Evolutionary conservation across 352 stramenopile species (phyloP), one percentile per base, ranked within the genome.

Genomic region (Pythium coloratum): DNA sequence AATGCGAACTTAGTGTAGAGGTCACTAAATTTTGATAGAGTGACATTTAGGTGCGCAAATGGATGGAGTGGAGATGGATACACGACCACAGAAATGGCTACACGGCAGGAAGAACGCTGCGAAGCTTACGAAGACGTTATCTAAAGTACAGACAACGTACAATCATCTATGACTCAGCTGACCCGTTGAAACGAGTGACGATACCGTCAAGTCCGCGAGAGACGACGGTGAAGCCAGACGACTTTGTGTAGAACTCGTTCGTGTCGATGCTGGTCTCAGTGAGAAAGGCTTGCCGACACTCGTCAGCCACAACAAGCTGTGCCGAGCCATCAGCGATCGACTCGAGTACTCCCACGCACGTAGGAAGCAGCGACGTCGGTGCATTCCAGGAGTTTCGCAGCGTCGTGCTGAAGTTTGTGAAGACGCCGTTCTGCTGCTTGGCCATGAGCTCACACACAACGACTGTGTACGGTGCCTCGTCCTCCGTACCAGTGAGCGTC

Each of bases 351-450:
- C 75, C 66, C 34, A 90, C 73, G 51, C 83, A 91, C 50, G 77
- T 86, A 7, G 83, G 83, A 49, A 90, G 55, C 24, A 90, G 63
- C 24, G 77, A 65, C 26, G 72, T 55, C 0, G 78, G 70, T 8
- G 64, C 75, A 28, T 78, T 72, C 49, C 88, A 90, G 32, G 84
- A 79, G 13, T 79, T 49, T 9, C 81, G 81, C 20, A 90, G 77
- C n/a, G 78, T 77, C 9, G 78, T 69, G 51, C 83, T 91, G 50
- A 88, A 89, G 62, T 88, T 91, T 14, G 81, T 90, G 60, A 91
- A 90, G 12, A 86, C 81, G n/a, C 83, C 80, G 54, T 91, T 91
- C 64, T 88, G 78, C 49, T 88, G 64, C 9, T 78, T 83, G 49
- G 80, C 73, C 62, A 91, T 82, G 50, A 91, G 64, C 53, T 91